Percentiles rank a stretch among this genome's conserved stretches.
phyloP scores from a whole-genome alignment of 371 early-diverging fungal genomes.

The Rhizopus arrhizus region DNA sequence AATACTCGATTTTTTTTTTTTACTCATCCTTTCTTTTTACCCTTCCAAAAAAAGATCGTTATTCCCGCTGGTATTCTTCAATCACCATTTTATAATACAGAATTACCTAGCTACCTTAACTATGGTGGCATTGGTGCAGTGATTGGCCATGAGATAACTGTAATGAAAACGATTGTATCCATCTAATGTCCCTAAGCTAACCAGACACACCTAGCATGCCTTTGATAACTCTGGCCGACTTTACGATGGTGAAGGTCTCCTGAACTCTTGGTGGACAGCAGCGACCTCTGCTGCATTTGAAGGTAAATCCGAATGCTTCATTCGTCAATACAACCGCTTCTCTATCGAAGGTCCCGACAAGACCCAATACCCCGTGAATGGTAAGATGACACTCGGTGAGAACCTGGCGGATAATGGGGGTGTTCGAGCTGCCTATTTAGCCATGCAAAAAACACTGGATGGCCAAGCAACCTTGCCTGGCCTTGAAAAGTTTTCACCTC shows the following conservation, averaged over 20 bases:
- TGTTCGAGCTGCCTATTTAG: constrained; percentile 38
- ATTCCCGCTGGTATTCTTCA: constrained; percentile 67
- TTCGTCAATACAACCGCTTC: constrained; percentile 62
- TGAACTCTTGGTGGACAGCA: constrained; percentile 70
- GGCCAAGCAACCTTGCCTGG: constrained; percentile 12
- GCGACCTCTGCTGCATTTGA: constrained; percentile 52
- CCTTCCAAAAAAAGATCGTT: constrained; percentile 42
- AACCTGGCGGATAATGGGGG: constrained; percentile 84
- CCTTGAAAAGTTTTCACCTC: constrained; percentile 31
- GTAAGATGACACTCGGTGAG: constrained; percentile 67
- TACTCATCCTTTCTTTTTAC: not conserved
- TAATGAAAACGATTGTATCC: constrained; percentile 21
- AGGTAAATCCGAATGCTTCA: constrained; percentile 59
- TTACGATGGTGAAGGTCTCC: constrained; percentile 49
- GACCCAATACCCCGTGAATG: constrained; percentile 45
- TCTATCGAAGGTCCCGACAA: constrained; percentile 34
- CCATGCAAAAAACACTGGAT: constrained; percentile 19
- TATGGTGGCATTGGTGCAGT: constrained; percentile 66
- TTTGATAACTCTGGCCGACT: constrained; percentile 60
- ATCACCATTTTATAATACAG: constrained; percentile 45
- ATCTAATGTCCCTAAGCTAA: not conserved
- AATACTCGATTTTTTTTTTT: not conserved
- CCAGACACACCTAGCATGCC: constrained; percentile 31
- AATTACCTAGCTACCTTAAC: constrained; percentile 57
- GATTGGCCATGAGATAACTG: constrained; percentile 68